These are phyloP conservation scores for Geotrichum klebahnii DNA, from an alignment of 1,139 yeast genomes.

Conservation along the genomic window DNA sequence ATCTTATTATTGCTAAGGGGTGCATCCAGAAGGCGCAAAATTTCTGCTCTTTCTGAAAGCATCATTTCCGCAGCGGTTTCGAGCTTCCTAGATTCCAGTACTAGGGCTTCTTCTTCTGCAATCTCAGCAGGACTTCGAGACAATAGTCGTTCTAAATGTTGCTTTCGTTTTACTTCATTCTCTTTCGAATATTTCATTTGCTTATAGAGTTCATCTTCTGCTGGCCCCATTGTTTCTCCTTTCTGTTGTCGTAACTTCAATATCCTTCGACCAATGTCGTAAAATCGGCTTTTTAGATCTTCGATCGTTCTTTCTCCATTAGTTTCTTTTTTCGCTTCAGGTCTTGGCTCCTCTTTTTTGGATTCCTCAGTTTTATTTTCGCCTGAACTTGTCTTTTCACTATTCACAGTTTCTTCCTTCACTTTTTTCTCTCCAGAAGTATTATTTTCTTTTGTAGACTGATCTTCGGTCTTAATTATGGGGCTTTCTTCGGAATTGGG, in stretches of 20 bases:
- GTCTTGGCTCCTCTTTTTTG: conserved; percentile 1
- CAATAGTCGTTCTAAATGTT: conserved; percentile 69
- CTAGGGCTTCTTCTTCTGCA: conserved; percentile 93
- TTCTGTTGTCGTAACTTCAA: conserved; percentile 41
- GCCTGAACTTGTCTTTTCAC: conserved; percentile 2
- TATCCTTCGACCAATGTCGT: conserved; percentile 51
- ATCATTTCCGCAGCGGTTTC: conserved; percentile 91
- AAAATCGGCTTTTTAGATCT: conserved; percentile 80
- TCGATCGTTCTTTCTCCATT: conserved; percentile 49
- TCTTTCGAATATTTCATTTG: conserved; percentile 56
- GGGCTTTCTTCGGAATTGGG: conserved; percentile 13
- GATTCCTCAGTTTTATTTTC: conserved; percentile 6
- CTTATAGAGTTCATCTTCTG: conserved; percentile 40
- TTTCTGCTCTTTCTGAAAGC: conserved; percentile 74
- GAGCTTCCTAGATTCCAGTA: conserved; percentile 86
- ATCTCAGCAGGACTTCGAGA: conserved; percentile 91
- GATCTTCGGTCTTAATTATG: conserved; percentile 16
- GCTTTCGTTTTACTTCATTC: conserved; percentile 73
- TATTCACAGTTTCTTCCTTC: conserved; percentile 1
- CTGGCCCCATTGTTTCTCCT: conserved; percentile 42
- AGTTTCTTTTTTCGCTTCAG: background rate
- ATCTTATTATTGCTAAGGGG: conserved; percentile 79
- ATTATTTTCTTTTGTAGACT: background rate
- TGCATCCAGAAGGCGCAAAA: conserved; percentile 75
- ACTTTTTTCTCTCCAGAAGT: conserved; percentile 4